These are phyloP conservation scores for Botrytis aclada DNA, from an alignment of 2,329 filamentous ascomycete genomes.

Conservation along the genomic window DNA sequence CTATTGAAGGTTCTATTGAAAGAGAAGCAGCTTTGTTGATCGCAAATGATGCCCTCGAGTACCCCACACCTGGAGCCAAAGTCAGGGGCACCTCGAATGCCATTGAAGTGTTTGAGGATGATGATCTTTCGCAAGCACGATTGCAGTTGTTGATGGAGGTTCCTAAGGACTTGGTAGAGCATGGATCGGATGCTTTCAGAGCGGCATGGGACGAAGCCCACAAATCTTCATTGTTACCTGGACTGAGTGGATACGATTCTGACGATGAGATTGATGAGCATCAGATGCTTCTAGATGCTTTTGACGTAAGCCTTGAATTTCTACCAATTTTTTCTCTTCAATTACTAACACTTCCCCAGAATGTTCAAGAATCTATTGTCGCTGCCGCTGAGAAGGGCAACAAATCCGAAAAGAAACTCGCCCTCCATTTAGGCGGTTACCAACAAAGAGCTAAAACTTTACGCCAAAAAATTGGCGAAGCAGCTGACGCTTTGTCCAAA, in stretches of 20 bases:
- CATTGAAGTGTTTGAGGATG: slow-evolving; percentile 66
- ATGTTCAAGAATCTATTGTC: slow-evolving; percentile 70
- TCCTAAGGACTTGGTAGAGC: slow-evolving; percentile 47
- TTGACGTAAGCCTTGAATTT: slow-evolving; percentile 57
- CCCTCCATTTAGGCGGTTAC: slow-evolving; percentile 83
- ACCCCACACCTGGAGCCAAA: slow-evolving; percentile 65
- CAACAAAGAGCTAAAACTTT: slow-evolving; percentile 80
- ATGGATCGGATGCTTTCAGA: slow-evolving; percentile 53
- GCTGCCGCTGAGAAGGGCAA: slow-evolving; percentile 74
- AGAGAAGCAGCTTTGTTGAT: slow-evolving; percentile 76
- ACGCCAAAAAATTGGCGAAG: slow-evolving; percentile 73
- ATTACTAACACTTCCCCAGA: slow-evolving; percentile 43
- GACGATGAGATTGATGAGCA: slow-evolving; percentile 57
- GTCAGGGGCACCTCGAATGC: slow-evolving; percentile 59
- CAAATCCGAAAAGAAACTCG: slow-evolving; percentile 92
- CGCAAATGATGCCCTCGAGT: slow-evolving; percentile 75
- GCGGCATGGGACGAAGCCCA: slow-evolving; percentile 53
- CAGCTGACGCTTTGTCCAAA: slow-evolving; percentile 70
- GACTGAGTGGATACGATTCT: slow-evolving; percentile 75
- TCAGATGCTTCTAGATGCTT: slow-evolving; percentile 50
- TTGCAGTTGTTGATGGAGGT: slow-evolving; percentile 60
- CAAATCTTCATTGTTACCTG: slow-evolving; percentile 63
- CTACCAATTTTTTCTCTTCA: slow-evolving; percentile 6
- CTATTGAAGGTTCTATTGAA: slow-evolving; percentile 67
- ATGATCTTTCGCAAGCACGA: slow-evolving; percentile 69